Base-by-base conservation (phyloP, 108 stramenopile species). In the Fistulifera solaris region DNA sequence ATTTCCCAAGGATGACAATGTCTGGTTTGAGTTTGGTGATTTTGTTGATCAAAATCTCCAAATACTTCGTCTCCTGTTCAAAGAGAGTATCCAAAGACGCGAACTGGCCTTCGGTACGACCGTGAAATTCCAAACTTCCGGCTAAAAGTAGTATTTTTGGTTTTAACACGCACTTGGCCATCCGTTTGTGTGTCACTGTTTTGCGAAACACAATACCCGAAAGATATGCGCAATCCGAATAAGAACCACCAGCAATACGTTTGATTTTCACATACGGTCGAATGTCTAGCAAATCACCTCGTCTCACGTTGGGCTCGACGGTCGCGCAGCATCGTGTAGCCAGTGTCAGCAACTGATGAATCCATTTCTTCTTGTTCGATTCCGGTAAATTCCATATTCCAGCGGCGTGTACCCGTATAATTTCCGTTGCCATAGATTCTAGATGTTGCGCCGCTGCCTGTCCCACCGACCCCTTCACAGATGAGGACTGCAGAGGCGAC, bases 21-120 rank as follows among this genome's bases (percentile, higher is more conserved):
- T 94, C 80, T 3, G 97, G 97, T 61, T 85, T 73, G 23, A 94
- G 51, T 47, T 92, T 85, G 43, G 89, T 61, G 27, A 98, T 94
- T 53, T 94, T 95, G 17, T 80, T 75, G 18, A 95, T 94, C 15
- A 96, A 61, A 27, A 96, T 95, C 68, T 96, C 81, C 66, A 92
- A 93, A 72, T 92, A 95, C 49, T 93, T 87, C 38, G 89, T 82
- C 63, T 98, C 97, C 57, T 87, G 85, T 58, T 96, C 97, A 40
- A 96, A 59, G 26, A 96, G 62, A 7, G 92, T 93, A 54, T 96
- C 92, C 27, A 96, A 55, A 0, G 86, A 93, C 5, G 88, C 81
- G 24, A 51, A 27, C 4, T 45, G 16, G 19, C 44, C 44, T 6
- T 17, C 44, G 7, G 6, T 45, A 5, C 44, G 19, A 19, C 44